Base-by-base conservation (phyloP, 2,329 filamentous ascomycete genomes). In the Exophiala viscosa region DNA sequence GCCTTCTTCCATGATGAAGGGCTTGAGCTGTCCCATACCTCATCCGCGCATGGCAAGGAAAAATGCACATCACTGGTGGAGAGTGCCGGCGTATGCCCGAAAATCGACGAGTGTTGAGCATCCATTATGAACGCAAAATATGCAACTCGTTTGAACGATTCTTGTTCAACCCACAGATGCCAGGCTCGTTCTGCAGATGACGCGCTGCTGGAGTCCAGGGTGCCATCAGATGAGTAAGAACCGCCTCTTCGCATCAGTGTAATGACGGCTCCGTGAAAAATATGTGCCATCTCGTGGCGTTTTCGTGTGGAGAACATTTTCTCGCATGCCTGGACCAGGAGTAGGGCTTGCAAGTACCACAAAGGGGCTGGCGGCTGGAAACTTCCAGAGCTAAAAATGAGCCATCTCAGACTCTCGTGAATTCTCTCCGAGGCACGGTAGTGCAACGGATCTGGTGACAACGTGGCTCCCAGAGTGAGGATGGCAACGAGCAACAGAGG, bases 121-220 rank as follows among this genome's bases (percentile, higher is more conserved):
- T 66, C 64, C 64, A 66, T 66, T 9, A 65, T 45, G 36, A 66
- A 66, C 0, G 62, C 64, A 35, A 66, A 66, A 42, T 62, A 65
- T 15, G 64, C 64, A 2, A 62, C 62, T 3, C 64, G 54, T 20
- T 60, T 59, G 9, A 60, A 65, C 5, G 59, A 62, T 41, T 66
- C 60, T 32, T 60, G 50, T 38, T 64, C 58, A 20, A 65, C 55
- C 64, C 64, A 66, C 51, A 59, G 51, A 59, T 66, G 48, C 48
- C 52, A 55, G 13, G 34, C 42, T 39, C 42, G 39, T 17, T 52
- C 52, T 20, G 45, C 18, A 18, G 52, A 55, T 6, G 52, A 54
- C 13, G 43, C 35, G 10, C 40, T 33, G 3, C 17, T 47, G 14
- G 52, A 45, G 13, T 53, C 33, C 11, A 49, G 45, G 2, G 40